Evolutionary conservation across 495 filamentous ascomycete genomes (phyloP), one percentile per base, ranked within the genome.

Genomic region (Lichina pygmaea): DNA sequence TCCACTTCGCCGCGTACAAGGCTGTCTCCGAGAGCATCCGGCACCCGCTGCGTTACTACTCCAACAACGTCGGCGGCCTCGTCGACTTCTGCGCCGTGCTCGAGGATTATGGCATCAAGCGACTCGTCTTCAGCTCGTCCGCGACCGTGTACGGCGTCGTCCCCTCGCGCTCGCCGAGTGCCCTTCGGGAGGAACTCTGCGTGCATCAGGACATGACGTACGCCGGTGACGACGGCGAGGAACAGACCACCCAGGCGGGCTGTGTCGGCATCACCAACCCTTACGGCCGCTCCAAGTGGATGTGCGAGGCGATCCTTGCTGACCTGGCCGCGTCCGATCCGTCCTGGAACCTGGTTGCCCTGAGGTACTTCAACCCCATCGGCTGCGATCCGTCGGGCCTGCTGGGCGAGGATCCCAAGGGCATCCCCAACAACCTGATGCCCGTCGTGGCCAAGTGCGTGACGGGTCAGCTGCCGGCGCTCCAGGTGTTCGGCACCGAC

Each of bases 301-400:
- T 77, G 50, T 67, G 66, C 50, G 73, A 78, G 48, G 67, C 69
- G 11, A 76, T 78, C 44, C 58, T 78, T n/a, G 66, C 68, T 10
- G 73, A 78, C 51, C 53, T 73, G 16, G 71, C 71, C 10, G 57
- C 56, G 15, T 62, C 73, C 6, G 66, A 75, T 54, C 64, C 72
- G 6, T 62, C 63, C 40, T 76, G 71, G 72, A 66, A 63, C 9
- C 70, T 75, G 49, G 67, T 73, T 17, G 68, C 70, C 13, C 62
- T 78, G 10, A 63, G 74, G 13, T 78, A 78, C 53, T 78, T 78
- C 62, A 78, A 77, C 48, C 74, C 74, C 6, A 67, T 75, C 32
- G 73, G 74, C 6, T 77, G 71, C 54, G 68, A 78, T 48, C 60
- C 73, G 34, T 73, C 70, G 0, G 74, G 74, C 15, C 54, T 75